Base-by-base conservation (phyloP, 345 rosid genomes). In the Sapria himalayana region DNA sequence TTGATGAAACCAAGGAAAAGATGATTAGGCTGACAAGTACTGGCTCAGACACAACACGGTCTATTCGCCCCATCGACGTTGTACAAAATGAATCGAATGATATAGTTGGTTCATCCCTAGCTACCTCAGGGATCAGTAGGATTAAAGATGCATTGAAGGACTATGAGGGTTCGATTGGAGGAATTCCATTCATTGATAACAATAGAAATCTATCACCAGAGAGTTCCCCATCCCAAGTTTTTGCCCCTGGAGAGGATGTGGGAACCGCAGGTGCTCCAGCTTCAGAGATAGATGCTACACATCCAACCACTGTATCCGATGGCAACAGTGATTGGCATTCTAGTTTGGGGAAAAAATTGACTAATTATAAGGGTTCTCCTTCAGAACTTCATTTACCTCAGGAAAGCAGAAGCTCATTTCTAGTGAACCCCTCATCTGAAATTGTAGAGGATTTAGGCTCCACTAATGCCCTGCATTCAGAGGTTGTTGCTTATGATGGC, bases 1-100 rank as follows among this genome's bases (percentile, higher is more conserved):
- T 46, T 24, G 29, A 12, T 20, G 20, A 13, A 25, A 25, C 32
- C 22, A 33, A 45, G 33, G 52, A 57, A 29, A 25, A 33, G 35
- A 15, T 29, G 3, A 6, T 16, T 7, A 4, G 18, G 13, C 17
- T 29, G 15, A 10, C 39, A 1, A 29, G 17, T 4, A 10, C 25
- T 21, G 10, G 37, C 33, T 37, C 23, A n/a, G 39, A 37, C 22
- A 10, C 9, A 16, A 2, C 16, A 9, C 10, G 27, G 7, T 13
- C 43, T 43, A 22, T 25, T 52, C 45, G 23, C 15, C 25, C 51
- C 5, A 15, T 29, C 17, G 24, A 36, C 31, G 13, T 2, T 16
- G 39, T 5, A 15, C 45, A 31, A 9, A 25, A 31, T 29, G 9
- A 19, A 45, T 45, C 32, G 44, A 36, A 29, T 2, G 15, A 9